Percentiles rank a stretch among this genome's conserved stretches.
phyloP scores from a whole-genome alignment of 352 stramenopile species.

The Phytopythium sindhum region DNA sequence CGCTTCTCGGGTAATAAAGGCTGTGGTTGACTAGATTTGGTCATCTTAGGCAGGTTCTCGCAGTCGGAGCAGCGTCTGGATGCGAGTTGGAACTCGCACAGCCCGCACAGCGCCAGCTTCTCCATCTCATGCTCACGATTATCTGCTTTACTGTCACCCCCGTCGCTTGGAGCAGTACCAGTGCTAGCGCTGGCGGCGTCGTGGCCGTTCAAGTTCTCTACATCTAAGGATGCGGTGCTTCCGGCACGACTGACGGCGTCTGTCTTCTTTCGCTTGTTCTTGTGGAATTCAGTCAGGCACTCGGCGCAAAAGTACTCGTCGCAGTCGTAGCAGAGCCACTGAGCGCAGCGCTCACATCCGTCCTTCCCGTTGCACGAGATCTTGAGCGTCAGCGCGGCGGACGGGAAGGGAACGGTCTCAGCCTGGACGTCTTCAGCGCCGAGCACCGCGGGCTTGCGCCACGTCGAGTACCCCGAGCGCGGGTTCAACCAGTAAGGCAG shows the following conservation, averaged over 20 bases:
- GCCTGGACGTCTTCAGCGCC: constrained; percentile 47
- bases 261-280: constrained; percentile 19
- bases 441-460: constrained; percentile 50
- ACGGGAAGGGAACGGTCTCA: constrained; percentile 49
- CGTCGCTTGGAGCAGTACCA: neutral
- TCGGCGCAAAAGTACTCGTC: constrained; percentile 49
- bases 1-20: neutral
- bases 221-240: neutral
- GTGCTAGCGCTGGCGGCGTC: neutral
- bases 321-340: constrained; percentile 59
- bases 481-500: constrained; percentile 77
- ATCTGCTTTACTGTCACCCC: neutral
- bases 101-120: constrained; percentile 36
- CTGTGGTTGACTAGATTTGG: neutral
- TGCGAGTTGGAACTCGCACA: constrained; percentile 66
- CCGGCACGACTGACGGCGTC: neutral
- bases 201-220: neutral
- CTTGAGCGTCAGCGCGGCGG: constrained; percentile 28
- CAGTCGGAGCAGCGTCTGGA: constrained; percentile 49
- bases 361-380: constrained; percentile 38
- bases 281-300: constrained; percentile 43
- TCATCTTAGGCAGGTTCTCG: constrained; percentile 4
- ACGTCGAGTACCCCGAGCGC: constrained; percentile 59
- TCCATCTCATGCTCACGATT: constrained; percentile 32
- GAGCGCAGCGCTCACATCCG: constrained; percentile 41